Evolutionary conservation across 2,329 filamentous ascomycete genomes (phyloP).

Genomic region (Colletotrichum echinochloae): DNA sequence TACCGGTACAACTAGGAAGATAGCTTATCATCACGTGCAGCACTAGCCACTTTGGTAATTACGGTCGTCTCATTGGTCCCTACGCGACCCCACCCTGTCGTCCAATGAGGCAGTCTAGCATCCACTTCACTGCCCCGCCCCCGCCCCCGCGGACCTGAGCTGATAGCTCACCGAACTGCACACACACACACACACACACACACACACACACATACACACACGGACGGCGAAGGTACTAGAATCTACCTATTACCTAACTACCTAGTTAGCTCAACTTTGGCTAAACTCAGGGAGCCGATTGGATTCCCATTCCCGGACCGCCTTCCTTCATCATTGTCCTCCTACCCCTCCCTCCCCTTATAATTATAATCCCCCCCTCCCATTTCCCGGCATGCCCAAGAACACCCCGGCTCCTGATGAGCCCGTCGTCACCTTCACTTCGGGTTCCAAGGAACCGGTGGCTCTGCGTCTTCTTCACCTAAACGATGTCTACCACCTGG

Average conservation of each 20-base stretch:
- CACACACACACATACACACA: not conserved
- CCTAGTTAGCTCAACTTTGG: constrained; percentile 7
- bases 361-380: no score
- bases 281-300: constrained; percentile 23
- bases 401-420: constrained; percentile 37
- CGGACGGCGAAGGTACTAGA: constrained; percentile 14
- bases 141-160: constrained; percentile 1
- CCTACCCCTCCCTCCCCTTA: not conserved
- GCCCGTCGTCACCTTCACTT: constrained; percentile 48
- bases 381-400: constrained; percentile 33
- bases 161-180: constrained; percentile 13
- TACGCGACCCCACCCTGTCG: not conserved
- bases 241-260: no score
- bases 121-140: constrained; percentile 6
- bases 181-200: not conserved
- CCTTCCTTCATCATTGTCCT: not conserved
- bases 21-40: constrained; percentile 26
- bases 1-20: no score
- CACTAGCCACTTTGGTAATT: constrained; percentile 12
- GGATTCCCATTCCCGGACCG: constrained; percentile 25
- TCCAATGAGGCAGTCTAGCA: not conserved
- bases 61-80: not conserved
- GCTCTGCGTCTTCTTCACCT: constrained; percentile 88
- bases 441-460: constrained; percentile 57
- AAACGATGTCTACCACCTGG: constrained; percentile 95